A percentile compares a stretch with the other conserved stretches of the same genome.
Conservation (phyloP, 805 yeast genomes). For the Myxozyma neotropica region DNA sequence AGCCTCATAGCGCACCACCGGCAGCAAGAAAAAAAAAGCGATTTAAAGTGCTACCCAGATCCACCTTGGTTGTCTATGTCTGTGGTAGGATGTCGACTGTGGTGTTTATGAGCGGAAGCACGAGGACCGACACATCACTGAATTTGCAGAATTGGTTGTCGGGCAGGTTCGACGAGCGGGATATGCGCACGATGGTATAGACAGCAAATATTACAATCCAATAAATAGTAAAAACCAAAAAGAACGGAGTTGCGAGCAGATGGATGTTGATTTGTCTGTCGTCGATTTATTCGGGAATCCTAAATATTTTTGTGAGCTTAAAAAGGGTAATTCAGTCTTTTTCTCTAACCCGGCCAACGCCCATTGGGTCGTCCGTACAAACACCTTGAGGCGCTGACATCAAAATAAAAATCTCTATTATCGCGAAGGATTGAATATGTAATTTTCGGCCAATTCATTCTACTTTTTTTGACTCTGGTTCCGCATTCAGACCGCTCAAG, state of each 20-base stretch:
- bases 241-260: no score
- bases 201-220: no score
- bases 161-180: no score
- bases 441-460: neutral
- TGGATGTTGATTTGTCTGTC: no score
- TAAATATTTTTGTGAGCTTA: no score
- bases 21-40: neutral
- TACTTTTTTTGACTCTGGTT: no score
- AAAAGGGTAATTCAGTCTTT: neutral
- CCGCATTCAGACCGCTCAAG: no score
- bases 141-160: no score
- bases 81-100: no score
- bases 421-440: neutral
- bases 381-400: neutral
- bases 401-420: neutral
- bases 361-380: neutral
- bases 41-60: neutral
- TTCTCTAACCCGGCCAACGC: neutral
- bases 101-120: neutral
- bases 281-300: no score
- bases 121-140: neutral
- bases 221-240: no score
- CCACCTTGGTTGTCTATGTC: neutral
- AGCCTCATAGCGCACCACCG: conserved; percentile 5
- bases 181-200: no score